Evolutionary conservation across 176 grass and related monocot genomes (phyloP).

Genomic region (Oryza meyeriana): DNA sequence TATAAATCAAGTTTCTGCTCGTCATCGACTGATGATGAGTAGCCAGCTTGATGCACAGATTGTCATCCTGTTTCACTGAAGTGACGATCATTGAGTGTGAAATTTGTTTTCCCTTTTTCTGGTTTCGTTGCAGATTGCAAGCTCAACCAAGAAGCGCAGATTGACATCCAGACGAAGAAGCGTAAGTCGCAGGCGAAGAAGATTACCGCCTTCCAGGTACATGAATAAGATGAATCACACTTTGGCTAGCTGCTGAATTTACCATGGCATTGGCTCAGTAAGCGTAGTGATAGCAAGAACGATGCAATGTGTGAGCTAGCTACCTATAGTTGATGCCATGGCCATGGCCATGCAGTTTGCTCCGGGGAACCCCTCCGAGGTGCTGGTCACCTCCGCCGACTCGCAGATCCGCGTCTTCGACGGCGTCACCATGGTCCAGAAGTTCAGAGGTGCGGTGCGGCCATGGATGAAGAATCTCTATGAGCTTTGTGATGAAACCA

Average conservation of each 20-base stretch:
- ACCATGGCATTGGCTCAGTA: neutral
- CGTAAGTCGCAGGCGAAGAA: conserved; percentile 75
- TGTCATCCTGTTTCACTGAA: conserved; percentile 29
- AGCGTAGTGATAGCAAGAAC: neutral
- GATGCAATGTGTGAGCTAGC: too few species aligned
- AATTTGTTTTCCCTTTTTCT: neutral
- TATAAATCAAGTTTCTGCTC: neutral
- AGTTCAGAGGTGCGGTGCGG: conserved; percentile 65
- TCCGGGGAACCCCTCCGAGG: conserved; percentile 62
- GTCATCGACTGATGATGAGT: neutral
- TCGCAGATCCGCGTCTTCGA: conserved; percentile 92
- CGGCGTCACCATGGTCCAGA: conserved; percentile 75
- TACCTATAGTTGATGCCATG: neutral
- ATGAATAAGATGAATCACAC: neutral
- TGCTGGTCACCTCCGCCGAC: conserved; percentile 91
- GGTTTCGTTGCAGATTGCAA: conserved; percentile 48
- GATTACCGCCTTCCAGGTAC: conserved; percentile 91
- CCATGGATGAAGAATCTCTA: neutral
- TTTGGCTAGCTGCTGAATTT: neutral
- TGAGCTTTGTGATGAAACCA: neutral
- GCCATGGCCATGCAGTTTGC: conserved; percentile 46
- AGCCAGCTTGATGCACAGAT: too few species aligned
- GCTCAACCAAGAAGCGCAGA: conserved; percentile 59
- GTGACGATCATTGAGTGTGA: neutral
- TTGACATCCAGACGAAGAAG: conserved; percentile 71